Base-by-base conservation (phyloP, 495 filamentous ascomycete species). In the Penicillium odoratum region DNA sequence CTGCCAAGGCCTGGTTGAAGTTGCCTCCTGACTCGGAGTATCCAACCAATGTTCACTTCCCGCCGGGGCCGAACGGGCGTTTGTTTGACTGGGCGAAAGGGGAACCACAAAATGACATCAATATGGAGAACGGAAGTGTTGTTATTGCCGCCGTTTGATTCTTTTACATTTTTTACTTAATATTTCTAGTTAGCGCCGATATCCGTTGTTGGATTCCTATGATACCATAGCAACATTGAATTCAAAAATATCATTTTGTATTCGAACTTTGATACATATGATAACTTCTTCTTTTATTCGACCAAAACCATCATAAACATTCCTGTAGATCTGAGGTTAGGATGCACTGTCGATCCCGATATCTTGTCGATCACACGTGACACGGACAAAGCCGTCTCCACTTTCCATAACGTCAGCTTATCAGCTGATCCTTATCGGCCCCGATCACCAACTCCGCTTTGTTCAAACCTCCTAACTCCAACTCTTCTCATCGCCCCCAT, bases 51-150 rank as follows among this genome's bases (percentile, higher is more conserved):
- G 31, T 50, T n/a, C 28, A 13, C 9, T 16, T 26, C 15, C 36
- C 51, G 6, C 43, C 18, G n/a, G 51, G 36, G 31, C 4, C 25
- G 7, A 38, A 53, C n/a, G 25, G 36, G 43, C 26, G 29, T 6
- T 9, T 21, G 31, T 21, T 53, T 30, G 51, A 64, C 26, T 75
- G 71, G 60, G 74, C 13, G 70, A 76, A 28, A 21, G 21, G 21
- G 21, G 71, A 69, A 67, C 69, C 74, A 3, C 60, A 65, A 21
- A 69, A 68, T 33, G 64, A 70, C 15, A 56, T 65, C 56, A 62
- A 57, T 47, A 53, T 68, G 30, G 68, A 70, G 44, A 67, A 64
- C 45, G 61, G 57, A 40, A 59, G 54, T 8, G 65, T 72, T 38
- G 61, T 63, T 25, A 70, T 74, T 29, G 57, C 53, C 46, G 65